phyloP scores from a whole-genome alignment of 169 alveolate genomes.

The Plasmodium relictum region DNA sequence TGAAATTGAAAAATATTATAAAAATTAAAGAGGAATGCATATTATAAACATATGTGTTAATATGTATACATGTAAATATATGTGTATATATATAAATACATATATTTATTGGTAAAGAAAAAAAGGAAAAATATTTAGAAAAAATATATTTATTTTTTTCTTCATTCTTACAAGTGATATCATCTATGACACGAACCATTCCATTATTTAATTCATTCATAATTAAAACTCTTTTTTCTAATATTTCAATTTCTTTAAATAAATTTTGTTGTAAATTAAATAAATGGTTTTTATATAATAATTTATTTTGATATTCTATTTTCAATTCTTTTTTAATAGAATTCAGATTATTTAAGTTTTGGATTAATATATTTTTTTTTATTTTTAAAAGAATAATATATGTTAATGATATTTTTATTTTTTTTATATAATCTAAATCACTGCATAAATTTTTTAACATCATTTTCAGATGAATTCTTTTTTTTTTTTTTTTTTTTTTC shows the following conservation, averaged over 20 bases:
- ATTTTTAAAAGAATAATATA: conserved; percentile 48
- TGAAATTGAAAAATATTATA: neutral
- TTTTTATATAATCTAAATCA: conserved; percentile 36
- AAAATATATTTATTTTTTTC: neutral
- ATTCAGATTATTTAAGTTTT: conserved; percentile 14
- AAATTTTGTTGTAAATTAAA: conserved; percentile 12
- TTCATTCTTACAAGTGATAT: conserved; percentile 18
- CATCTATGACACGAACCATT: conserved; percentile 44
- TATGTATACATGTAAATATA: neutral
- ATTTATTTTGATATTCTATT: conserved; percentile 44
- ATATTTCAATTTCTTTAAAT: neutral
- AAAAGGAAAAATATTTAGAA: too few species aligned
- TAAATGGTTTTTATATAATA: conserved; percentile 41
- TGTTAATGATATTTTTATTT: conserved; percentile 30
- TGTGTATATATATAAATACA: neutral
- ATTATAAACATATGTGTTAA: neutral
- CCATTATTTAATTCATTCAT: conserved; percentile 14
- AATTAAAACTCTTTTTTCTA: conserved; percentile 27
- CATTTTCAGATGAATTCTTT: conserved; percentile 15
- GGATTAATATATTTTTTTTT: conserved; percentile 30
- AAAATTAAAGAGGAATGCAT: neutral
- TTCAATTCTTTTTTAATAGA: conserved; percentile 9
- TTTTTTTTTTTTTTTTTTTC: conserved; percentile 19
- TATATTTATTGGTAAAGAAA: neutral
- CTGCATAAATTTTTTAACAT: conserved; percentile 28